Evolutionary conservation across 2,329 filamentous ascomycete species (phyloP).

Genomic region (Aspergillus latus): DNA sequence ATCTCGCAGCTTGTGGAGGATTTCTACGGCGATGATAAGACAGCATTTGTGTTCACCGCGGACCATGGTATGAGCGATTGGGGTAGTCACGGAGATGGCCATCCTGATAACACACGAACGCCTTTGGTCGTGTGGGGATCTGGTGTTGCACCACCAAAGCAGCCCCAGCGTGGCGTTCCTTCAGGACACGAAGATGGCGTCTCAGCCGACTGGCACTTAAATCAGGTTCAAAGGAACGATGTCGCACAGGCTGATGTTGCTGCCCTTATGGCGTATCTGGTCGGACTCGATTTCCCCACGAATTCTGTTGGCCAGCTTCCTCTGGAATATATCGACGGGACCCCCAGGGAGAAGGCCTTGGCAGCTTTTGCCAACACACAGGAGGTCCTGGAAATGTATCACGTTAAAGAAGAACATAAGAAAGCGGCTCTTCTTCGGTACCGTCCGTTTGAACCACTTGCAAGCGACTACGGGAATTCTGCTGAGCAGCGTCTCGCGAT

Average conservation of each 20-base stretch:
- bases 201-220: constrained; percentile 83
- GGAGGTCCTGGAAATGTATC: constrained; percentile 92
- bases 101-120: constrained; percentile 94
- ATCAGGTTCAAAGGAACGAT: constrained; percentile 80
- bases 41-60: constrained; percentile 93
- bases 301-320: constrained; percentile 96
- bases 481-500: constrained; percentile 65
- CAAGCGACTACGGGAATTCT: constrained; percentile 57
- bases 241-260: constrained; percentile 93
- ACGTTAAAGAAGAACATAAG: constrained; percentile 87
- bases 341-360: constrained; percentile 73
- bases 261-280: constrained; percentile 90
- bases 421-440: constrained; percentile 73
- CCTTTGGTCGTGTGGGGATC: constrained; percentile 92
- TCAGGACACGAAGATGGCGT: constrained; percentile 84
- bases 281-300: constrained; percentile 84
- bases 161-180: constrained; percentile 57
- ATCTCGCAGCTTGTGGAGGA: constrained; percentile 76
- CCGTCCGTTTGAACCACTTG: constrained; percentile 70
- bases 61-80: constrained; percentile 99
- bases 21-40: constrained; percentile 82
- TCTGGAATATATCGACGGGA: constrained; percentile 73
- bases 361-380: constrained; percentile 81
- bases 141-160: constrained; percentile 74
- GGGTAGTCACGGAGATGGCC: constrained; percentile 97